These are phyloP conservation scores for Butyriboletus loyo DNA, from an alignment of 768 basidiomycete genomes.

Conservation along the genomic window DNA sequence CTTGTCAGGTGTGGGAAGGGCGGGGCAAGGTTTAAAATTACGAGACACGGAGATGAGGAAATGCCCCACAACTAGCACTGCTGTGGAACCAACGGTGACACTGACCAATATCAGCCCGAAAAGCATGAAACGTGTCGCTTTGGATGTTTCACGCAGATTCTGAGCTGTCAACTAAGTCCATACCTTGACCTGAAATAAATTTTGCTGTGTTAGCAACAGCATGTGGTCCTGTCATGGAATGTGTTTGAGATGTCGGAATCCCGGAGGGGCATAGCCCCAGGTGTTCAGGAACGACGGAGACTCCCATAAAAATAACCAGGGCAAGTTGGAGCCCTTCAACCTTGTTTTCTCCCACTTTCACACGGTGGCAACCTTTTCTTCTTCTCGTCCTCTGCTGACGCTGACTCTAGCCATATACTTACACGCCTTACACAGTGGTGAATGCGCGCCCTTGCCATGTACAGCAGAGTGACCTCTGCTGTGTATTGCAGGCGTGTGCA, in stretches of 20 bases:
- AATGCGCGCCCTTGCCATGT: slow-evolving; percentile 27
- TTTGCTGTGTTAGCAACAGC: background rate
- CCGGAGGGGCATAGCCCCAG: background rate
- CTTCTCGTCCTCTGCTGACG: background rate
- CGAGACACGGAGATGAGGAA: too few species aligned
- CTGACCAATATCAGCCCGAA: too few species aligned
- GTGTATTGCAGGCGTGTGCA: slow-evolving; percentile 28
- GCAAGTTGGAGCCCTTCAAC: background rate
- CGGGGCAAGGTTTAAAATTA: too few species aligned
- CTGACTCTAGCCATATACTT: background rate
- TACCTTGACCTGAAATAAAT: too few species aligned
- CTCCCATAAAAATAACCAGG: background rate
- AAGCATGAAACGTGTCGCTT: too few species aligned
- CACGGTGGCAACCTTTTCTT: background rate
- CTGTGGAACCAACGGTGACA: too few species aligned
- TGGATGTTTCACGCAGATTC: too few species aligned
- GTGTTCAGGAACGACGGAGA: background rate
- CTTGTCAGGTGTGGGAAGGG: too few species aligned
- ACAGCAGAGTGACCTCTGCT: slow-evolving; percentile 21
- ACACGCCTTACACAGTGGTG: slow-evolving; percentile 14
- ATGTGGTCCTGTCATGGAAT: background rate
- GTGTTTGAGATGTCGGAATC: background rate
- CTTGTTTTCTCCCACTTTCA: background rate
- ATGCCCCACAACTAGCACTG: too few species aligned
- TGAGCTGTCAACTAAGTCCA: too few species aligned